These are phyloP conservation scores for Platismatia glauca DNA, from an alignment of 495 filamentous ascomycete species.

Conservation along the genomic window DNA sequence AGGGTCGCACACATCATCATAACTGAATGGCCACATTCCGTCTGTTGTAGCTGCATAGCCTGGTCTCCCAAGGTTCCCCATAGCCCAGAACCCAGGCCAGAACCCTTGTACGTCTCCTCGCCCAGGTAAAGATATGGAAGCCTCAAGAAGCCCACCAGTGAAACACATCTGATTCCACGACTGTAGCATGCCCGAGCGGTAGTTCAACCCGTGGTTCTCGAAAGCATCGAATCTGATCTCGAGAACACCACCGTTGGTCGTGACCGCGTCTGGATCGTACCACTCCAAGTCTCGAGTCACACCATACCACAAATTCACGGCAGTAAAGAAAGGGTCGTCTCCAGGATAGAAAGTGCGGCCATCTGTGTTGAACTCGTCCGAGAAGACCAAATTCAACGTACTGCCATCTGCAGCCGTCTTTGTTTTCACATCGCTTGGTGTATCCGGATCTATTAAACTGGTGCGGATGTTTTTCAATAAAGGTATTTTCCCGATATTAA, in stretches of 20 bases:
- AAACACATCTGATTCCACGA: slow-evolving; percentile 77
- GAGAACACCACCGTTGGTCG: slow-evolving; percentile 57
- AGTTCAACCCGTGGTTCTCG: slow-evolving; percentile 58
- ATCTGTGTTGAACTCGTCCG: slow-evolving; percentile 67
- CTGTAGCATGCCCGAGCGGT: slow-evolving; percentile 73
- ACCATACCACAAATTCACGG: slow-evolving; percentile 71
- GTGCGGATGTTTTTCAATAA: slow-evolving; percentile 52
- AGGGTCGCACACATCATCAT: slow-evolving; percentile 60
- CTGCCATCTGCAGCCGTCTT: slow-evolving; percentile 52
- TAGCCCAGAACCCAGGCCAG: slow-evolving; percentile 78
- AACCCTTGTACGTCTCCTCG: slow-evolving; percentile 59
- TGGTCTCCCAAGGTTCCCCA: slow-evolving; percentile 64
- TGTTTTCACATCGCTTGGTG: slow-evolving; percentile 49
- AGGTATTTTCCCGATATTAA: slow-evolving; percentile 47
- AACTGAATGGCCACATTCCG: slow-evolving; percentile 75
- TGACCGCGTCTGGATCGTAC: slow-evolving; percentile 73
- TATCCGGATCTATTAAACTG: slow-evolving; percentile 63
- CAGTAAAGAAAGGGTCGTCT: slow-evolving; percentile 66
- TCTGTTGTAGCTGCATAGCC: slow-evolving; percentile 63
- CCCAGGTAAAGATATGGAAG: slow-evolving; percentile 66
- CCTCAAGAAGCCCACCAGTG: slow-evolving; percentile 68
- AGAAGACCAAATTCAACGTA: slow-evolving; percentile 62
- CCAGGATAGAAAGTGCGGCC: slow-evolving; percentile 65
- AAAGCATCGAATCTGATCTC: slow-evolving; percentile 60
- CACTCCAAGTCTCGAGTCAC: slow-evolving; percentile 72